A percentile compares a stretch with the other conserved stretches of the same genome.
Evolutionary conservation across 176 grass and related monocot species (phyloP).

Genomic region (Oryza punctata): DNA sequence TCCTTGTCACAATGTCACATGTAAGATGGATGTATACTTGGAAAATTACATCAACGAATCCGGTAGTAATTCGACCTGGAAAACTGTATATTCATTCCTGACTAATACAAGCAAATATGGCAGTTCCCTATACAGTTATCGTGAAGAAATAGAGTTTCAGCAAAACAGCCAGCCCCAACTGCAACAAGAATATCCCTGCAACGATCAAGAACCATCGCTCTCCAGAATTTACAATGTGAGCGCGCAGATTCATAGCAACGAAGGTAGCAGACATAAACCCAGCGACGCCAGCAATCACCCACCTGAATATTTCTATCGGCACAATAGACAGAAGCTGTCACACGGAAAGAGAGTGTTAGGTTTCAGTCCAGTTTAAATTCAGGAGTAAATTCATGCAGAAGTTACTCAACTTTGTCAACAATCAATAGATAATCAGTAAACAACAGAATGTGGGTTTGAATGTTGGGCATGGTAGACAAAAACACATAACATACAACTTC

Average conservation of each 20-base stretch:
- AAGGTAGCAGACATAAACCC: constrained; percentile 99
- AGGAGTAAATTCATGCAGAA: neutral
- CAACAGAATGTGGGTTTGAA: neutral
- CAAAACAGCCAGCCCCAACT: constrained; percentile 79
- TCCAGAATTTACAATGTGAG: constrained; percentile 87
- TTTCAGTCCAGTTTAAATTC: neutral
- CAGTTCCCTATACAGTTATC: constrained; percentile 72
- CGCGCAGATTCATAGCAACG: constrained; percentile 82
- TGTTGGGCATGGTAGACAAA: neutral
- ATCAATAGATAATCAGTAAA: neutral
- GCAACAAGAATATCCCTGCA: constrained; percentile 91
- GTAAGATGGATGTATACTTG: constrained; percentile 46
- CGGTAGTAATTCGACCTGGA: constrained; percentile 4
- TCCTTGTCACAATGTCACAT: constrained; percentile 17
- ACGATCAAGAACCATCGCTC: constrained; percentile 93
- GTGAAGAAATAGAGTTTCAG: constrained; percentile 99
- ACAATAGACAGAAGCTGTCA: constrained; percentile 88
- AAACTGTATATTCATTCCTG: constrained; percentile 40
- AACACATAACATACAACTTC: neutral
- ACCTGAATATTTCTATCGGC: constrained; percentile 98
- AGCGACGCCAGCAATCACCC: constrained; percentile 80
- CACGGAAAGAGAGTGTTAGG: constrained; percentile 23
- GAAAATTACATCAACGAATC: constrained; percentile 59
- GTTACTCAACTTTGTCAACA: neutral
- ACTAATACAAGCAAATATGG: constrained; percentile 38